Conservation (phyloP, 495 filamentous ascomycete genomes). For the Xylaria sp. region DNA sequence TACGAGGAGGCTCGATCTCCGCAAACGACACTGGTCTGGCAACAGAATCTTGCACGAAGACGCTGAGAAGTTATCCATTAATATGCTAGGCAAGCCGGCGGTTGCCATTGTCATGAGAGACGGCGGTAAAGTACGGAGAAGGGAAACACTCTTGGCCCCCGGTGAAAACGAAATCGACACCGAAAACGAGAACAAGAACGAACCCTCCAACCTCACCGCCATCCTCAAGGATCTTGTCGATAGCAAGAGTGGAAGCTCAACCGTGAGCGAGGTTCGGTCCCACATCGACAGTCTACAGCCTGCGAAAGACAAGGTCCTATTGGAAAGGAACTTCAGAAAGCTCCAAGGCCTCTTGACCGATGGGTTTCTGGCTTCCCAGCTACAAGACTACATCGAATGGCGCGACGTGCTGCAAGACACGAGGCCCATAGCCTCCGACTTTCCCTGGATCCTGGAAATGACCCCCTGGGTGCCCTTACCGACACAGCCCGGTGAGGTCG, state of each 20-base stretch:
- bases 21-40: constrained; percentile 35
- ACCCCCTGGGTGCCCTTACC: constrained; percentile 43
- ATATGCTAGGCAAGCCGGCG: constrained; percentile 46
- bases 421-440: not conserved
- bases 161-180: constrained; percentile 4
- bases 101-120: constrained; percentile 54
- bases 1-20: constrained; percentile 27
- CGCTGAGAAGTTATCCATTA: constrained; percentile 21
- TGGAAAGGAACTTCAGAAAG: constrained; percentile 45
- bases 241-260: constrained; percentile 33
- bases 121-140: constrained; percentile 22
- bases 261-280: constrained; percentile 41
- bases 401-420: no score
- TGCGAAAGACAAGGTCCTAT: constrained; percentile 34
- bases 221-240: constrained; percentile 44
- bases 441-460: constrained; percentile 41
- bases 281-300: constrained; percentile 56
- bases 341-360: constrained; percentile 45
- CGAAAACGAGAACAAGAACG: constrained; percentile 4
- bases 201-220: constrained; percentile 23
- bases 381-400: constrained; percentile 46
- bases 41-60: constrained; percentile 34
- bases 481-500: constrained; percentile 4
- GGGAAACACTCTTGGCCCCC: not conserved
- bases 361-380: constrained; percentile 53